Evolutionary conservation across 345 rosid species (phyloP), one percentile per base, ranked within the genome.

Genomic region (Syzygium aqueum): DNA sequence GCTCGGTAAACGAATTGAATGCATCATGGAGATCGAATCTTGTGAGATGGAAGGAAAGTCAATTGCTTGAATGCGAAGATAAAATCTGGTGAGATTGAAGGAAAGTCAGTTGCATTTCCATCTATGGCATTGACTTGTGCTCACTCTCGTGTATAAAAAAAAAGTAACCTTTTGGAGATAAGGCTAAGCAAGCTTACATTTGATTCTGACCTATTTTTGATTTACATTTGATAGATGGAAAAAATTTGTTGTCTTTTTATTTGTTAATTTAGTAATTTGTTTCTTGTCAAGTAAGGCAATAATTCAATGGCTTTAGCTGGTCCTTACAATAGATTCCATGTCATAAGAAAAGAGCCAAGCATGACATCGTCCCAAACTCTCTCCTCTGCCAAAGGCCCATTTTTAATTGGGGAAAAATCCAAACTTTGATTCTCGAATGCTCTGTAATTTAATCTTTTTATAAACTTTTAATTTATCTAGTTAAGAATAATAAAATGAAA

Each of bases 381-480:
- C 11, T 15, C 77, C 40, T 65, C 43, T 1, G 43, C 40, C 37
- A 65, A 65, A 33, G 11, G 13, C 25, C 80, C 22, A 33, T 73
- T 19, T 2, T 19, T 8, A 73, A 73, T 17, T 8, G 14, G 25
- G 49, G 1, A 33, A 73, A 73, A 33, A 0, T 17, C 49, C 43
- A 3, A 33, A 9, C 7, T 9, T 9, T 33, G 13, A 21, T 33
- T 17, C 2, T 2, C 3, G 3, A 33, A 65, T 2, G 13, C 3
- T 17, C 25, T 0, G 11, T 13, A 5, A 67, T 2, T 6, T 33
- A 1, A 1, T 67, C 14, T 8, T 54, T 54, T 27, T 5, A 1
- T 0, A 12, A 61, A 5, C 73, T 61, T 61, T 6, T n/a, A 61
- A 27, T 61, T n/a, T 61, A 61, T 61, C 1, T 3, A 5, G 46